Base-by-base conservation (phyloP, 345 rosid genomes). In the Turritis glabra region DNA sequence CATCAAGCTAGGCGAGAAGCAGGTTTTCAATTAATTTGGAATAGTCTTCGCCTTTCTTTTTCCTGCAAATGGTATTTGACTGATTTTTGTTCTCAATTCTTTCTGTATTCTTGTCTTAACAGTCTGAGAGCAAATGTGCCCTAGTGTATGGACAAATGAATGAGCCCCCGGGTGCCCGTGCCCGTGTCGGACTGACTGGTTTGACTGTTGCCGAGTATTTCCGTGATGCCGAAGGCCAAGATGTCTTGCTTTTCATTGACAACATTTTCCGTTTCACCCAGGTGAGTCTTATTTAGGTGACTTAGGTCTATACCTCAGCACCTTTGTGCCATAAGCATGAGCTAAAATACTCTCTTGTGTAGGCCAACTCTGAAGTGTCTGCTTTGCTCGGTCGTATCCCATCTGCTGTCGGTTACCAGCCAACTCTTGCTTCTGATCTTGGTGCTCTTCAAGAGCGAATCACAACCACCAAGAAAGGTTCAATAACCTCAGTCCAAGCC, bases 151-250 rank as follows among this genome's bases (percentile, higher is more conserved):
- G 99, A 73, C 99, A 95, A 95, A 95, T 95, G 99, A 95, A 95
- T 71, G 99, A 95, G 81, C 97, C 99, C 69, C 99, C 97, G 14
- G 99, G 99, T 89, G 99, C 97, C n/a, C 97, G 97, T 87, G 99
- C 97, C 46, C 99, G 99, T 84, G 99, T 95, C 74, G 99, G 97
- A 43, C 96, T 95, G 23, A 95, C 99, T 71, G 99, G 99, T 57
- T 80, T 95, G 58, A 92, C 99, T 40, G 97, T 95, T 8, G 99
- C 99, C 2, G 99, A 95, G 64, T 96, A 95, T 76, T 95, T 95
- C 86, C 93, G 98, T 73, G 98, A 94, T 82, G 97, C 97, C 33
- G 98, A 94, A 73, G 98, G 98, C 26, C 98, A 94, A 72, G 98
- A 91, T 87, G 98, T 94, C 81, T 89, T 95, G 77, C 98, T 95